Evolutionary conservation across 371 early-diverging fungal genomes (phyloP).

Genomic region (Mucor saturninus): DNA sequence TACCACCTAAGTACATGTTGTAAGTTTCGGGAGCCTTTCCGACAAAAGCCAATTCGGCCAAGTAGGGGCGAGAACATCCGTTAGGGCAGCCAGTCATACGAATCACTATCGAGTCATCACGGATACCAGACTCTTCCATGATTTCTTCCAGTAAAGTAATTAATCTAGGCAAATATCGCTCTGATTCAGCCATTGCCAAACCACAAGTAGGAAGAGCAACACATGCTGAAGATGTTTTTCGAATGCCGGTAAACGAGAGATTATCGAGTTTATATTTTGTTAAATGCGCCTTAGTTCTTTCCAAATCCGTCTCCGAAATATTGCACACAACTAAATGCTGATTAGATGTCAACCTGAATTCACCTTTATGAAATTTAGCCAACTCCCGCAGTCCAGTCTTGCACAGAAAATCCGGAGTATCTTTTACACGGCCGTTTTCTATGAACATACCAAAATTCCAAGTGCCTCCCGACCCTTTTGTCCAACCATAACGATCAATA

Average conservation of each 20-base stretch:
- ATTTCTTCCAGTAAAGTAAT: constrained; percentile 73
- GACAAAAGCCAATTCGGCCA: constrained; percentile 89
- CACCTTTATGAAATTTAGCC: constrained; percentile 73
- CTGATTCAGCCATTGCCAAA: constrained; percentile 93
- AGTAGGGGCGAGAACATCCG: constrained; percentile 90
- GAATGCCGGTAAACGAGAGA: constrained; percentile 74
- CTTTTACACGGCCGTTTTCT: constrained; percentile 87
- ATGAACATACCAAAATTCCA: constrained; percentile 87
- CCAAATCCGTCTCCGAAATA: constrained; percentile 70
- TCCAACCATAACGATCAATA: constrained; percentile 92
- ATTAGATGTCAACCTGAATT: constrained; percentile 86
- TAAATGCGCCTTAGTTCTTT: constrained; percentile 70
- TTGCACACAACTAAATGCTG: constrained; percentile 82
- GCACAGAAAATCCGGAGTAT: constrained; percentile 71
- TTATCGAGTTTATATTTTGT: constrained; percentile 79
- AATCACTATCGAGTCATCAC: constrained; percentile 83
- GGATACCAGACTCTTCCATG: constrained; percentile 77
- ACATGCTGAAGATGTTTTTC: constrained; percentile 91
- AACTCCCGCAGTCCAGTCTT: constrained; percentile 81
- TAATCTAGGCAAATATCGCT: constrained; percentile 85
- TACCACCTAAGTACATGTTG: constrained; percentile 91
- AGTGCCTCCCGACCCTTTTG: constrained; percentile 62
- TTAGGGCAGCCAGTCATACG: constrained; percentile 96
- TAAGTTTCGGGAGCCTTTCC: constrained; percentile 91
- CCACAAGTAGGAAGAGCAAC: constrained; percentile 92